A percentile compares a stretch with the other conserved stretches of the same genome.
phyloP scores from a whole-genome alignment of 2,329 filamentous ascomycete species.

The Ascochyta rabiei region DNA sequence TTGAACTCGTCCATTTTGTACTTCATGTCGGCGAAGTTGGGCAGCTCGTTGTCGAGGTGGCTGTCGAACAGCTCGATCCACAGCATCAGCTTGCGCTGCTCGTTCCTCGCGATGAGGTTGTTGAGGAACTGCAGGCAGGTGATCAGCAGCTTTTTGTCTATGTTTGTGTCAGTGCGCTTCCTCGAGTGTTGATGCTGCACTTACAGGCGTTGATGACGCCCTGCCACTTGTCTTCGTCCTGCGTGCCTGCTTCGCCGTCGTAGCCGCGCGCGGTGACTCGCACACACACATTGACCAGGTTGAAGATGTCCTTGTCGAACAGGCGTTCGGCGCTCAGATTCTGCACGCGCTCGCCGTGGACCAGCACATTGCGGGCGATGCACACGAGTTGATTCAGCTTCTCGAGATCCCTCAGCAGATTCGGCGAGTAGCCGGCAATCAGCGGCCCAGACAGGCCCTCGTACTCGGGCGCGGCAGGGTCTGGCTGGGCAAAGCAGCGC shows the following conservation, averaged over 20 bases:
- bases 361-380: conserved; percentile 67
- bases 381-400: conserved; percentile 66
- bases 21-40: conserved; percentile 47
- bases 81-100: conserved; percentile 67
- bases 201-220: conserved; percentile 65
- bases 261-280: conserved; percentile 68
- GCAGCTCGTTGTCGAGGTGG: conserved; percentile 50
- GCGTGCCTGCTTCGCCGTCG: conserved; percentile 66
- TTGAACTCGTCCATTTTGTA: conserved; percentile 43
- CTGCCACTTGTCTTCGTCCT: conserved; percentile 69
- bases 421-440: conserved; percentile 65
- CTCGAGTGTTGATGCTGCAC: not conserved
- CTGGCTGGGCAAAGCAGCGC: conserved; percentile 66
- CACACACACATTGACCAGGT: conserved; percentile 68
- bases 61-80: conserved; percentile 70
- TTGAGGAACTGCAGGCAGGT: conserved; percentile 71
- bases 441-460: conserved; percentile 65
- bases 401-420: conserved; percentile 66
- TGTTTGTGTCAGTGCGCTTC: conserved; percentile 9
- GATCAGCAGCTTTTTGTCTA: conserved; percentile 67
- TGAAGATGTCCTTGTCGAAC: conserved; percentile 66
- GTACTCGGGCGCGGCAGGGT: conserved; percentile 61
- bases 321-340: conserved; percentile 65
- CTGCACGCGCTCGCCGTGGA: conserved; percentile 65
- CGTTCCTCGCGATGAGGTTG: conserved; percentile 70